Percentiles rank a stretch among this genome's conserved stretches.
Evolutionary conservation across 257 asterid species (phyloP).

Genomic region (Oldenlandia corymbosa): DNA sequence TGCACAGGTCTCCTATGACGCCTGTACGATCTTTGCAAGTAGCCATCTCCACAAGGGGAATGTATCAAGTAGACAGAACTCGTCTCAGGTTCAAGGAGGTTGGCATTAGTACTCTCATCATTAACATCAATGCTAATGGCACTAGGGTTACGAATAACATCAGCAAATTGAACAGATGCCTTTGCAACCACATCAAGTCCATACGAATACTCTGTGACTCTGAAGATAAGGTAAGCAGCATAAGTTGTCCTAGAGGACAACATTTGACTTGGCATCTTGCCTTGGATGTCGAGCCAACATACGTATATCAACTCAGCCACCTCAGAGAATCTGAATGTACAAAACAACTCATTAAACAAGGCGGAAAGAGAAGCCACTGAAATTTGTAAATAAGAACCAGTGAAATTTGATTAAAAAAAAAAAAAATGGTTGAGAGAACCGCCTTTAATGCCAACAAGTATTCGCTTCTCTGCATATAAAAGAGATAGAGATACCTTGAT

Average conservation of each 20-base stretch:
- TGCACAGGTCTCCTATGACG: no score
- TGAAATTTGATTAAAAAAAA: no score
- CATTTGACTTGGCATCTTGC: slow-evolving; percentile 31
- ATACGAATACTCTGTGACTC: slow-evolving; percentile 25
- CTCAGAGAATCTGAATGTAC: slow-evolving; percentile 47
- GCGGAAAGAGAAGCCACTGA: background rate
- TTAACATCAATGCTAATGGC: no score
- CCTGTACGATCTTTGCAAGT: no score
- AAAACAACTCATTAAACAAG: background rate
- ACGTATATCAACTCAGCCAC: slow-evolving; percentile 52
- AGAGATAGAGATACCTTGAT: slow-evolving; percentile 53
- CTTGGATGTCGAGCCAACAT: slow-evolving; percentile 60
- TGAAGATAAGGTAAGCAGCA: slow-evolving; percentile 47
- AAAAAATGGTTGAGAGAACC: no score
- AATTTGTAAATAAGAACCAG: no score
- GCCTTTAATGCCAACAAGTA: no score
- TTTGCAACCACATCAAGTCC: slow-evolving; percentile 37
- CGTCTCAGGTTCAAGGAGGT: background rate
- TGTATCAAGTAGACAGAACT: background rate
- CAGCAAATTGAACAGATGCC: slow-evolving; percentile 26
- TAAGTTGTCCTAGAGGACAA: slow-evolving; percentile 39
- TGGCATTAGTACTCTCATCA: no score
- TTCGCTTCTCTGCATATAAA: no score
- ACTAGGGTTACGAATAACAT: background rate
- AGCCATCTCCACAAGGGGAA: no score